Percentiles rank a stretch among this genome's conserved stretches.
phyloP scores from a whole-genome alignment of 2,329 filamentous ascomycete genomes.

The Incumbomyces lentus region DNA sequence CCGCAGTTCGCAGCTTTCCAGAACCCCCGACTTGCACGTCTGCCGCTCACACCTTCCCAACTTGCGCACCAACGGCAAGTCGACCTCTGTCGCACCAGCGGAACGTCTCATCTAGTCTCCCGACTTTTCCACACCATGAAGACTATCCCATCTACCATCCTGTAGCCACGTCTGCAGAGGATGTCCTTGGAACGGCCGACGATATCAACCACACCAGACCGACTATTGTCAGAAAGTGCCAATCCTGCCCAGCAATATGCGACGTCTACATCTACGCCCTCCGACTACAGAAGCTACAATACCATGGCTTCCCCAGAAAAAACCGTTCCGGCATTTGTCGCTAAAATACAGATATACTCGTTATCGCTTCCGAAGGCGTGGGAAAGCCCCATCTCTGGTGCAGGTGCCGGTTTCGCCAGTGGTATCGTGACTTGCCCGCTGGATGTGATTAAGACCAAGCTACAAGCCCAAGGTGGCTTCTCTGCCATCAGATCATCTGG shows the following conservation, averaged over 20 bases:
- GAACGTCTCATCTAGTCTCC: neutral
- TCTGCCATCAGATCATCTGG: constrained; percentile 36
- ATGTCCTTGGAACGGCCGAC: constrained; percentile 19
- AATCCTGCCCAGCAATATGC: constrained; percentile 20
- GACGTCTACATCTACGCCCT: constrained; percentile 16
- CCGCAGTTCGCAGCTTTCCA: constrained; percentile 14
- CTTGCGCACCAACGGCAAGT: neutral
- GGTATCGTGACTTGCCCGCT: constrained; percentile 92
- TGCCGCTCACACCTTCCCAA: neutral
- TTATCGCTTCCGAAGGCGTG: constrained; percentile 44
- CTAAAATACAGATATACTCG: constrained; percentile 32
- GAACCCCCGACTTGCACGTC: constrained; percentile 1
- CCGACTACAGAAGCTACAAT: constrained; percentile 17
- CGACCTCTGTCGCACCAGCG: constrained; percentile 3
- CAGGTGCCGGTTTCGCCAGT: constrained; percentile 80
- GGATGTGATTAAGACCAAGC: constrained; percentile 97
- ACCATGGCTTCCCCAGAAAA: constrained; percentile 23
- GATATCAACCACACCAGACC: neutral
- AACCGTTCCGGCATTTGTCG: constrained; percentile 21
- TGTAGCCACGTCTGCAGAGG: constrained; percentile 4
- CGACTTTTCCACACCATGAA: neutral
- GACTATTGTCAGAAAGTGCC: constrained; percentile 3
- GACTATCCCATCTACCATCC: neutral
- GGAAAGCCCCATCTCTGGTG: constrained; percentile 77
- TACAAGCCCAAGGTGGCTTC: constrained; percentile 90